Evolutionary conservation across 345 rosid species (phyloP).

Genomic region (Citrus trifoliata): DNA sequence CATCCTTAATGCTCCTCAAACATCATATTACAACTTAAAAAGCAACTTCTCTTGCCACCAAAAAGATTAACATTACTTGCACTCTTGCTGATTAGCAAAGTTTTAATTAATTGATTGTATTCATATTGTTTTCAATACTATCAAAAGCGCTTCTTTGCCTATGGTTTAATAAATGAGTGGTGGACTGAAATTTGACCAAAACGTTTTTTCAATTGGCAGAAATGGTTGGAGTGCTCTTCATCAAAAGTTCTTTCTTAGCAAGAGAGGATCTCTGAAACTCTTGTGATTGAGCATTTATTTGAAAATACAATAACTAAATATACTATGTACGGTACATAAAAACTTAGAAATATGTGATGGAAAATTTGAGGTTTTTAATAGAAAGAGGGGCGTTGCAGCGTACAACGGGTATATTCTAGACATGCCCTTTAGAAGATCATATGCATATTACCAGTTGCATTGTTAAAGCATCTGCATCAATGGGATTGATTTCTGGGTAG

Average conservation of each 20-base stretch:
- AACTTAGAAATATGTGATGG: not conserved
- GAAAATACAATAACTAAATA: too few relatives aligned
- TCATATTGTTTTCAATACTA: not conserved
- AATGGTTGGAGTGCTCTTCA: not conserved
- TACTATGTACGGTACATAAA: too few relatives aligned
- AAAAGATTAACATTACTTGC: not conserved
- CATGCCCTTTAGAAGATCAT: not conserved
- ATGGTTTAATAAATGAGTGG: not conserved
- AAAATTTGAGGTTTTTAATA: too few relatives aligned
- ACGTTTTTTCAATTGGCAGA: not conserved
- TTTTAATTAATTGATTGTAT: not conserved
- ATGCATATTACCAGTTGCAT: slow-evolving; percentile 7
- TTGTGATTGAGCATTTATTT: too few relatives aligned
- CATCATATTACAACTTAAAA: not conserved
- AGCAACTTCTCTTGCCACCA: not conserved
- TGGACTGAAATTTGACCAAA: not conserved
- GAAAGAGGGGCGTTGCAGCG: not conserved
- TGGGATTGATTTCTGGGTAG: not conserved
- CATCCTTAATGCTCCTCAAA: not conserved
- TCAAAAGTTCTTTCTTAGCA: too few relatives aligned
- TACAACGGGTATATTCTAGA: not conserved
- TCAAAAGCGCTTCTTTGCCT: not conserved
- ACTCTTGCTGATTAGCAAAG: not conserved
- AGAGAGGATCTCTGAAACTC: too few relatives aligned
- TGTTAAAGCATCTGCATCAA: slow-evolving; percentile 21